Percentiles rank a stretch among this genome's conserved stretches.
phyloP scores from a whole-genome alignment of 768 basidiomycete genomes.

The Strobilomyces echinocephalus region DNA sequence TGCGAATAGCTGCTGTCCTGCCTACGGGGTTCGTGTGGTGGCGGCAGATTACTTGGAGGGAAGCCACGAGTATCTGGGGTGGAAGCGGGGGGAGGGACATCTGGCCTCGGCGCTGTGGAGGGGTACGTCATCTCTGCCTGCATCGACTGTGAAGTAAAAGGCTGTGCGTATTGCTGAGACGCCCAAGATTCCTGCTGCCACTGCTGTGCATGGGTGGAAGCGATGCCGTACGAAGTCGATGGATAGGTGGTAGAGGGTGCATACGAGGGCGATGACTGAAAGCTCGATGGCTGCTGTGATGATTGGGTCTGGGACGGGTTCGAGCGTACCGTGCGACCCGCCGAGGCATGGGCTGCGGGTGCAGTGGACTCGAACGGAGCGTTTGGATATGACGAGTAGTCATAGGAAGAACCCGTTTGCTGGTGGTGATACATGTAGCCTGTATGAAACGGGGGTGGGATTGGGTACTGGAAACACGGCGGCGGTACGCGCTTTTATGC shows the following conservation, averaged over 20 bases:
- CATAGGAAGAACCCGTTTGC: slow-evolving; percentile 44
- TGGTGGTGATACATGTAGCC: slow-evolving; percentile 54
- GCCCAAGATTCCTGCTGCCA: slow-evolving; percentile 41
- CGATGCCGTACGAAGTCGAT: slow-evolving; percentile 27
- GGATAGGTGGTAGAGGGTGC: slow-evolving; percentile 26
- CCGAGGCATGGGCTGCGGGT: slow-evolving; percentile 28
- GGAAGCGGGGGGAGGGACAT: slow-evolving; percentile 27
- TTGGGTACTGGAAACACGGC: slow-evolving; percentile 14
- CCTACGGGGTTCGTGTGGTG: slow-evolving; percentile 31
- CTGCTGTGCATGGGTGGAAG: slow-evolving; percentile 32
- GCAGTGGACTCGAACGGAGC: slow-evolving; percentile 24
- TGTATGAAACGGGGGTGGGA: slow-evolving; percentile 36
- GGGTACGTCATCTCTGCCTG: slow-evolving; percentile 33
- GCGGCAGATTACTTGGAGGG: slow-evolving; percentile 20
- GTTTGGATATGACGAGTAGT: slow-evolving; percentile 42
- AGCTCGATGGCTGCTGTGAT: slow-evolving; percentile 25
- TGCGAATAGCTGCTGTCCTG: slow-evolving; percentile 31
- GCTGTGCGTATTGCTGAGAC: slow-evolving; percentile 29
- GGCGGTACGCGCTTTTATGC: slow-evolving; percentile 28
- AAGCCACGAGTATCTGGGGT: slow-evolving; percentile 31
- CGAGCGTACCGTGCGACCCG: slow-evolving; percentile 28
- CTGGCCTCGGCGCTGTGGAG: slow-evolving; percentile 31
- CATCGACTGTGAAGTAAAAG: slow-evolving; percentile 32
- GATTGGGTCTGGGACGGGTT: slow-evolving; percentile 32
- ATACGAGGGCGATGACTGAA: slow-evolving; percentile 28